Evolutionary conservation across 805 yeast species (phyloP).

Genomic region (Candida taoyuanica): DNA sequence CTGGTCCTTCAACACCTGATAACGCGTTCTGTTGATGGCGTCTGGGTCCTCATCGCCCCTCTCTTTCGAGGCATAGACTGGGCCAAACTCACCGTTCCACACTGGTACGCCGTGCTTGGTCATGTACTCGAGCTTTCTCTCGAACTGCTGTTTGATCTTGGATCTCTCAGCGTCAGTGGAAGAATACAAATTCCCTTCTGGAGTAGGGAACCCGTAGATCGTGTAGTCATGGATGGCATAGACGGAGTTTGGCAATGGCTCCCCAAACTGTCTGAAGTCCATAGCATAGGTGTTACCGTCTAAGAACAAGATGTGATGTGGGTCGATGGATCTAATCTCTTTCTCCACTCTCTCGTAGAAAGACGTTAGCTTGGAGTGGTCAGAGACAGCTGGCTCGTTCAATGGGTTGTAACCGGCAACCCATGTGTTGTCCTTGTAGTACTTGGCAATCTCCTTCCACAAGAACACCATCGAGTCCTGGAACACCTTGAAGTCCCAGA

Average conservation of each 20-base stretch:
- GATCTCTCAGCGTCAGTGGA: slow-evolving; percentile 34
- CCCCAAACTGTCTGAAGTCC: slow-evolving; percentile 46
- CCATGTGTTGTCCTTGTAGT: slow-evolving; percentile 43
- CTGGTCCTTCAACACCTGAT: slow-evolving; percentile 42
- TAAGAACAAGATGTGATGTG: slow-evolving; percentile 43
- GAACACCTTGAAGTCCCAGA: slow-evolving; percentile 46
- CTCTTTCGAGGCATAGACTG: slow-evolving; percentile 41
- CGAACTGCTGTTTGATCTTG: slow-evolving; percentile 35
- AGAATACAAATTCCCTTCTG: slow-evolving; percentile 30
- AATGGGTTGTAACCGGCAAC: slow-evolving; percentile 52
- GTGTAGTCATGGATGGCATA: slow-evolving; percentile 48
- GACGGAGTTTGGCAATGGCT: slow-evolving; percentile 39
- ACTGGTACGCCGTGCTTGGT: slow-evolving; percentile 39
- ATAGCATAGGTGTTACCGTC: slow-evolving; percentile 49
- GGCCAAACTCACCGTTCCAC: slow-evolving; percentile 54
- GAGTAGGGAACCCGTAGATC: slow-evolving; percentile 40
- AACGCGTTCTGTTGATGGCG: slow-evolving; percentile 36
- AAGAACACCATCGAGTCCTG: slow-evolving; percentile 43
- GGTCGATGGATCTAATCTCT: slow-evolving; percentile 40
- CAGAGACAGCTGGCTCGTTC: slow-evolving; percentile 47
- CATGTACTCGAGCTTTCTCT: slow-evolving; percentile 43
- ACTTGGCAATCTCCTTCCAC: slow-evolving; percentile 41
- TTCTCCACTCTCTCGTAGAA: slow-evolving; percentile 37
- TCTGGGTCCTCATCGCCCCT: slow-evolving; percentile 41
- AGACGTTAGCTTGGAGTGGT: slow-evolving; percentile 36